Evolutionary conservation across 345 rosid genomes (phyloP), one percentile per base, ranked within the genome.

Genomic region (Euphorbia tirucalli): DNA sequence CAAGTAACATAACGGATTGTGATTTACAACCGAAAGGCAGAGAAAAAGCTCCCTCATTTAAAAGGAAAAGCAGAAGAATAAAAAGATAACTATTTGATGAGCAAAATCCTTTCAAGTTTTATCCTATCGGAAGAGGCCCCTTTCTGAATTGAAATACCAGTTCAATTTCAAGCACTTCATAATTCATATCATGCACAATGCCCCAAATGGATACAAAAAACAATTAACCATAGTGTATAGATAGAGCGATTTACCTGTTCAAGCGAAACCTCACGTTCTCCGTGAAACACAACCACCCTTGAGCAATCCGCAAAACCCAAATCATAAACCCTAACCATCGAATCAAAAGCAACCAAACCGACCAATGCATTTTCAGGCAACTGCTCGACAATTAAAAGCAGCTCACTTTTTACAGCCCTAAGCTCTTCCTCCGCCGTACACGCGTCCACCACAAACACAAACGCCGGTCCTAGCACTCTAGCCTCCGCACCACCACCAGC

Each of bases 251-350:
- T 16, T 82, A 94, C 99, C 99, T 90, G 87, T 48, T 87, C 91
- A 0, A 87, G 73, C 21, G 93, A 77, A 81, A 90, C 84, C 31
- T 90, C 88, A 3, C 97, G 89, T 27, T 83, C 91, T 7, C 98
- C 99, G 71, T 85, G 93, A 60, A 95, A 83, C 55, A 95, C 71
- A 54, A 92, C 85, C 54, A 84, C 93, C 74, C 82, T 88, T 2
- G 87, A 86, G 70, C 96, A 95, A 7, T 90, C 96, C 1, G 83
- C 75, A 74, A 89, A 90, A 9, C 89, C 93, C 57, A 95, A 81
- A 82, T 92, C 97, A 80, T 88, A 84, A 72, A 92, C 89, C 81
- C 88, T 81, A 73, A 92, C 96, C 97, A 90, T 92, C 0, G 96
- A 85, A 85, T 89, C 96, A 61, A 90, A 92, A 16, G 88, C 81